These are phyloP conservation scores for Lactuca sativa DNA, from an alignment of 129 eudicot genomes.

Conservation along the genomic window DNA sequence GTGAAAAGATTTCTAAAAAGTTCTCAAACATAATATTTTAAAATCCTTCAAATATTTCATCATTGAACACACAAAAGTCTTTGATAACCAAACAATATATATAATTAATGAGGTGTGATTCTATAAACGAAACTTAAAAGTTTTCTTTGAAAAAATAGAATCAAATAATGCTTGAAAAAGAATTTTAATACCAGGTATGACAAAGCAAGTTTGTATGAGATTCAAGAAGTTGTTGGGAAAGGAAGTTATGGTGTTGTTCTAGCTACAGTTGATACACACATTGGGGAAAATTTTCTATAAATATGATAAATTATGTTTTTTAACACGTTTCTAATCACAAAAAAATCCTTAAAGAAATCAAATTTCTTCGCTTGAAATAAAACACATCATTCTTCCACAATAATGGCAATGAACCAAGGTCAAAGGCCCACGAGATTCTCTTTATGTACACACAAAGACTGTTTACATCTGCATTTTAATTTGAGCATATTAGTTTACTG, in stretches of 20 bases:
- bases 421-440: too few relatives aligned
- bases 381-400: conserved; percentile 92
- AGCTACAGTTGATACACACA: conserved; percentile 88
- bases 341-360: conserved; percentile 81
- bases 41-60: too few relatives aligned
- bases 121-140: not conserved
- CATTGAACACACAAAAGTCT: too few relatives aligned
- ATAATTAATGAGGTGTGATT: too few relatives aligned
- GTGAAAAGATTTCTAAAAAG: too few relatives aligned
- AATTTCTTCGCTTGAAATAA: conserved; percentile 71
- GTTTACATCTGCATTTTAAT: too few relatives aligned
- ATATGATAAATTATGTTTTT: conserved; percentile 72
- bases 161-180: conserved; percentile 77
- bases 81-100: too few relatives aligned
- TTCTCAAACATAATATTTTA: too few relatives aligned
- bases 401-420: not conserved
- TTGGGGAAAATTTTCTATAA: conserved; percentile 78
- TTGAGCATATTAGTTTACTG: too few relatives aligned
- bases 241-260: conserved; percentile 95
- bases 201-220: conserved; percentile 78
- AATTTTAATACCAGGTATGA: conserved; percentile 88
- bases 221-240: conserved; percentile 87
- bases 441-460: too few relatives aligned
- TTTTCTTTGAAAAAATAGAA: conserved; percentile 9
- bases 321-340: conserved; percentile 92